Base-by-base conservation (phyloP, 768 basidiomycete species). In the Phaeolepiota aurea region DNA sequence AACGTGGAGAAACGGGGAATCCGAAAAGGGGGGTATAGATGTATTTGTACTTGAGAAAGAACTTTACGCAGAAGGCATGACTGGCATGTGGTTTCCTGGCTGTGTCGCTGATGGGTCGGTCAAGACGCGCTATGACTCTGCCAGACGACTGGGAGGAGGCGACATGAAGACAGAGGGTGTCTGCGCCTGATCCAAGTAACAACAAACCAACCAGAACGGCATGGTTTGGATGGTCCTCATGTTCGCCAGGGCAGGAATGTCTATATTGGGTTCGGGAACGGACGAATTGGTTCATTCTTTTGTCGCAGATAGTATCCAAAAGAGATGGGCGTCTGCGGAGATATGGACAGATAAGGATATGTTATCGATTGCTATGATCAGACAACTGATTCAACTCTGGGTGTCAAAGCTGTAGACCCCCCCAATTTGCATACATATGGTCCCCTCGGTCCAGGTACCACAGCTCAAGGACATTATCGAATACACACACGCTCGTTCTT, bases 11-110 rank as follows among this genome's bases (percentile, higher is more conserved):
- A 43, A 25, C 37, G 16, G 35, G 44, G 41, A 41, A 44, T 32
- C 48, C 44, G 48, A 50, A 49, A 46, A 31, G 23, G 48, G 50
- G 16, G 21, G 32, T 38, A 23, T 41, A 9, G 40, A 16, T 45
- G 37, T 43, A 53, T 53, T 48, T 53, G 49, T 41, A 34, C 36
- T 46, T 45, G 48, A 44, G 54, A 54, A 48, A 51, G 49, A 50
- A 40, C 46, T 54, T 52, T 51, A 47, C 44, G 44, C 49, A 45
- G 36, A 23, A 43, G 34, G 32, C 43, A 46, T 47, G 45, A 53
- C 46, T 43, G 48, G 57, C 62, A 63, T 60, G 62, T 55, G 62
- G 58, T 53, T 44, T 52, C 58, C 61, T 61, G 53, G 46, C 44
- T 48, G 55, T 44, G 41, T 48, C 49, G 51, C 45, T 54, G 57